Evolutionary conservation across 1,284 basidiomycete species (phyloP), one percentile per base, ranked within the genome.

Genomic region (Anthracocystis walkeri): DNA sequence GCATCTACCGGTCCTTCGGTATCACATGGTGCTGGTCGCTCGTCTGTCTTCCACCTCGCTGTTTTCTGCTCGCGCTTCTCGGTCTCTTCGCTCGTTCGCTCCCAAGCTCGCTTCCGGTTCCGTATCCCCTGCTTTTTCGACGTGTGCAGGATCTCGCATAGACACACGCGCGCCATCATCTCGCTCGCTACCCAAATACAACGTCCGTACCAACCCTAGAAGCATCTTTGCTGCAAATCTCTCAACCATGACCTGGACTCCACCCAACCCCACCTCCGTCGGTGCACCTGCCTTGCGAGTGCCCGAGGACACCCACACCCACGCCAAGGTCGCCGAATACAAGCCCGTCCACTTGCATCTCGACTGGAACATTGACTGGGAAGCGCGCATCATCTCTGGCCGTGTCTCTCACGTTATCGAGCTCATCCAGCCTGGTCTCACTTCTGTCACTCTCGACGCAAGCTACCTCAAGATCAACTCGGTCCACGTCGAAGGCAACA

Each of bases 341-440:
- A 71, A 72, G 60, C 74, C 82, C 2, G 35, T 58, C 16, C 74
- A 78, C 55, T 58, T 84, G 57, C 82, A 85, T 49, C 90, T 98
- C 65, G 90, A 92, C 77, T 97, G 95, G 95, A 86, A 81, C 1
- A 87, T 98, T 75, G 91, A 97, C 86, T 98, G 94, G 87, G 83
- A 88, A 1, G 83, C 87, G 10, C 87, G 90, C 80, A 86, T 89
- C 63, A 89, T 98, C 77, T 86, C 86, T n/a, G 95, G 95, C 1
- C 89, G 88, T 27, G 93, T 90, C 18, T 89, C 88, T 0, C 92
- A 95, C 85, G 88, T 87, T 23, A 85, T 97, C 50, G 84, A 87
- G 40, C 89, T 91, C 29, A 87, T 89, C 58, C 87, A 89, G 70
- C 88, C 90, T 67, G 88, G 87, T n/a, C 89, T 93, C 18, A 85